These are phyloP conservation scores for Amborella trichopoda DNA, from an alignment of 164 flowering plant species.

Conservation along the genomic window DNA sequence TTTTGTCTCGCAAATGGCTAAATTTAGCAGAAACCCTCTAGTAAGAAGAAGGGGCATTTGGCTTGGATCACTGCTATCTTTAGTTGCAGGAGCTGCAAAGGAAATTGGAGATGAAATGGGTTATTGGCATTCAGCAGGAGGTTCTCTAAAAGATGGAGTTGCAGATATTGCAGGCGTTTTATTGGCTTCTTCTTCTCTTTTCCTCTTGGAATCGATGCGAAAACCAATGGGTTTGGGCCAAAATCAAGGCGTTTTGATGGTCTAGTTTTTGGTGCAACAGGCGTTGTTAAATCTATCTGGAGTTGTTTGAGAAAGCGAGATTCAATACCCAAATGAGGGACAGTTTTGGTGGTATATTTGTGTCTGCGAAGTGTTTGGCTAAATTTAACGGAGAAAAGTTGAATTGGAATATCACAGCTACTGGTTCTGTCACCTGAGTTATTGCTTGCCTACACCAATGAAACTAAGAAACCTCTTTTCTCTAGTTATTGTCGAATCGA, in stretches of 20 bases:
- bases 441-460: no score
- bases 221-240: conserved; percentile 8
- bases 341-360: no score
- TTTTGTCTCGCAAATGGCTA: conserved; percentile 24
- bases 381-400: no score
- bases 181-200: conserved; percentile 29
- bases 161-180: conserved; percentile 60
- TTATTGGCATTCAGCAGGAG: conserved; percentile 65
- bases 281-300: no score
- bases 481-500: no score
- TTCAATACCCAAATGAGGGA: no score
- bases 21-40: conserved; percentile 27
- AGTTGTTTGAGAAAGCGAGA: no score
- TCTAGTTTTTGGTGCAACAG: no score
- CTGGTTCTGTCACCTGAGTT: no score
- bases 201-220: conserved; percentile 6
- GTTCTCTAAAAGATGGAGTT: conserved; percentile 57
- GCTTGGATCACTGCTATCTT: conserved; percentile 44
- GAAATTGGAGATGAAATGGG: conserved; percentile 80
- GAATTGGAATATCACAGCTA: no score
- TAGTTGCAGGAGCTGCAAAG: conserved; percentile 74
- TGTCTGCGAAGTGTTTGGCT: no score
- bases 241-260: conserved; percentile 22
- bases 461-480: no score
- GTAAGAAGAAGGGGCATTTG: conserved; percentile 42